These are phyloP conservation scores for Agapanthus africanus DNA, from an alignment of 106 monocot genomes.

Conservation along the genomic window DNA sequence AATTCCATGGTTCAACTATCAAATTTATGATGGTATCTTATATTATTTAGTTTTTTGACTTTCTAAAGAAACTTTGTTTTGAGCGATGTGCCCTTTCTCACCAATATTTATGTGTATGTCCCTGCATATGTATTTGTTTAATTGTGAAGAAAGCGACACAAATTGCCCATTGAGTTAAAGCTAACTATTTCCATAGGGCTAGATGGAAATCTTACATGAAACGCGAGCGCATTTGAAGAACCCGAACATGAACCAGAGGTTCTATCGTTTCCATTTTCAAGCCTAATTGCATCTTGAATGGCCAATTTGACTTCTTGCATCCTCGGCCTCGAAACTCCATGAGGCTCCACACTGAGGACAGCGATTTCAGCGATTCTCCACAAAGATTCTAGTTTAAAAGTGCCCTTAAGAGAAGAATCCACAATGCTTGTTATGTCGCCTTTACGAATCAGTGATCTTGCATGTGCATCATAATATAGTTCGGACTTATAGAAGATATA, in stretches of 20 bases:
- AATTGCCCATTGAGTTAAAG: not conserved
- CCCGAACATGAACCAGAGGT: conserved; percentile 5
- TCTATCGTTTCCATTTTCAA: conserved; percentile 22
- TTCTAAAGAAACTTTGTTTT: too few species aligned
- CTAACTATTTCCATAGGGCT: conserved; percentile 3
- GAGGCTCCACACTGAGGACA: conserved; percentile 21
- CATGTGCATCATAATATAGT: conserved; percentile 11
- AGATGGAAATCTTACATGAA: conserved; percentile 8
- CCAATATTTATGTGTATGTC: too few species aligned
- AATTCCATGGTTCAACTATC: too few species aligned
- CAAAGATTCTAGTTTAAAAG: conserved; percentile 25
- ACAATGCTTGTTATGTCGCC: conserved; percentile 25
- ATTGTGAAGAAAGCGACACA: too few species aligned
- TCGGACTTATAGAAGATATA: too few species aligned
- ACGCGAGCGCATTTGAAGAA: conserved; percentile 8
- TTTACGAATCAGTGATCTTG: conserved; percentile 25
- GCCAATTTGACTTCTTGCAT: conserved; percentile 34
- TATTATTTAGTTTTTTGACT: too few species aligned
- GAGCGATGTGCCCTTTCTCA: too few species aligned
- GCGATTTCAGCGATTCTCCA: conserved; percentile 35
- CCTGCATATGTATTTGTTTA: too few species aligned
- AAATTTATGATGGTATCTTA: too few species aligned
- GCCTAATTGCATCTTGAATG: conserved; percentile 29
- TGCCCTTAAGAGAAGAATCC: conserved; percentile 21
- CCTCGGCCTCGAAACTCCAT: conserved; percentile 16